Evolutionary conservation across 2,329 filamentous ascomycete genomes (phyloP).

Genomic region (Pleoardoris graminearum): DNA sequence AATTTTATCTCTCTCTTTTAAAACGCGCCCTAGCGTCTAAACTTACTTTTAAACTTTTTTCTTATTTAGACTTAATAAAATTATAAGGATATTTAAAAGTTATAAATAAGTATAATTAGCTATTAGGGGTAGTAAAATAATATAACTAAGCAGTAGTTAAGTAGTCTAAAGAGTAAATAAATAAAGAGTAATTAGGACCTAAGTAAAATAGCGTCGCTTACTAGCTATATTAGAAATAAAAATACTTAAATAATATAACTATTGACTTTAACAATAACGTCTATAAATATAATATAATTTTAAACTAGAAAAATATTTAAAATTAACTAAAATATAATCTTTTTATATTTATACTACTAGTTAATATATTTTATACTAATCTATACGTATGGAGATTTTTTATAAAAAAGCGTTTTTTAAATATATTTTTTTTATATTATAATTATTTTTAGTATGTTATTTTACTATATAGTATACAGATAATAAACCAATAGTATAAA

Average conservation of each 20-base stretch:
- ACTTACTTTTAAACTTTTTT: not conserved
- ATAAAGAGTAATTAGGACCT: conserved; percentile 10
- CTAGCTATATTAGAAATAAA: conserved; percentile 10
- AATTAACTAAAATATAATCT: no score
- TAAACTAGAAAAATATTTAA: no score
- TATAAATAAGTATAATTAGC: not conserved
- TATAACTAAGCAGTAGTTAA: conserved; percentile 2
- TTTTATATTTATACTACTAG: no score
- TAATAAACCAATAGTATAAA: no score
- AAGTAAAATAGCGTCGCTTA: conserved; percentile 18
- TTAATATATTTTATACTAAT: no score
- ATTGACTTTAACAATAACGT: not conserved
- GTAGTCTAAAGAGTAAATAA: conserved; percentile 14
- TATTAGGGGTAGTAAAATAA: not conserved
- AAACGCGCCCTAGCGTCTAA: not conserved
- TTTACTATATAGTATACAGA: no score
- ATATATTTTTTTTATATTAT: no score
- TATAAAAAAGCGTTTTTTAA: no score
- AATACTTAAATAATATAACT: no score
- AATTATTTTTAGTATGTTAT: no score
- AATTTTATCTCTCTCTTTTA: conserved; percentile 3
- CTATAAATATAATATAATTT: no score
- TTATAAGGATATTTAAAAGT: not conserved
- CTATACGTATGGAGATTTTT: no score
- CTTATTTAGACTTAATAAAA: not conserved